Evolutionary conservation across 73 alveolate species (phyloP).

Genomic region (Tetrahymena elliotti): DNA sequence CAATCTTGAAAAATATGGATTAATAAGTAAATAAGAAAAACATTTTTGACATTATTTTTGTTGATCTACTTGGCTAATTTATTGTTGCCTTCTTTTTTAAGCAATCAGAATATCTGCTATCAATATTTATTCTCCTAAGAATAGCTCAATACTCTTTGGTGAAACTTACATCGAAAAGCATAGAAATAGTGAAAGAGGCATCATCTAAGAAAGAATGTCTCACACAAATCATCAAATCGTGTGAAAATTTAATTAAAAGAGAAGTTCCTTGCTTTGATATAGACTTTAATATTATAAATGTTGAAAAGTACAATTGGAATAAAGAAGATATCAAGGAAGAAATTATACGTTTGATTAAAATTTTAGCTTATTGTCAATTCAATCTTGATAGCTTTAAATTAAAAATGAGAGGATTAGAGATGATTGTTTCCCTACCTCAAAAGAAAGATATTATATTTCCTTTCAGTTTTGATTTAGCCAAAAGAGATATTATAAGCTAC

Average conservation of each 20-base stretch:
- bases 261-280: background rate
- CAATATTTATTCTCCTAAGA: background rate
- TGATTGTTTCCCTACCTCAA: background rate
- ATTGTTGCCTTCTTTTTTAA: background rate
- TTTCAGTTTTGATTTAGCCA: background rate
- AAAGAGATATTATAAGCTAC: background rate
- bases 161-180: background rate
- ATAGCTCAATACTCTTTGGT: background rate
- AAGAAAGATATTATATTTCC: background rate
- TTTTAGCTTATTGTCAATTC: background rate
- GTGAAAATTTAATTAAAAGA: background rate
- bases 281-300: background rate
- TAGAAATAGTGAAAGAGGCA: background rate
- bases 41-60: background rate
- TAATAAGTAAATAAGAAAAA: background rate
- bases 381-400: background rate
- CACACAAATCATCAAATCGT: background rate
- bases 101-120: background rate
- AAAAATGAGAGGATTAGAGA: background rate
- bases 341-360: background rate
- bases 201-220: background rate
- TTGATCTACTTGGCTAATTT: background rate
- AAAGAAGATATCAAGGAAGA: background rate
- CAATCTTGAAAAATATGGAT: background rate
- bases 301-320: background rate